A percentile compares a stretch with the other conserved stretches of the same genome.
These are phyloP conservation scores for Sporormia fimetaria DNA, from an alignment of 495 filamentous ascomycete species.

Conservation along the genomic window DNA sequence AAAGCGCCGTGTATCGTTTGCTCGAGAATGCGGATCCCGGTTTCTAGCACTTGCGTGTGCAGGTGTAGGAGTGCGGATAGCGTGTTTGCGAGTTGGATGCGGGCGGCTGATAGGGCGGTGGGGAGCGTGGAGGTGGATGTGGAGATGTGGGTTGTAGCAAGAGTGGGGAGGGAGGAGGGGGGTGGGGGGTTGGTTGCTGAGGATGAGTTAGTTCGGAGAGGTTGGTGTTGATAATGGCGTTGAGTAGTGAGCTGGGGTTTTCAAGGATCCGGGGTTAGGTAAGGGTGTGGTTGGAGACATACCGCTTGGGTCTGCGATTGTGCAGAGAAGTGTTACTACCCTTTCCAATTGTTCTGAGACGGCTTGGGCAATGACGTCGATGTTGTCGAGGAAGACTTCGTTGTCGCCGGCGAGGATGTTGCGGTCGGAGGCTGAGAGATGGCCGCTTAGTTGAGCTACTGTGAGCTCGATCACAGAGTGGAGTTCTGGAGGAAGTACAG, in stretches of 20 bases:
- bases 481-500: constrained; percentile 18
- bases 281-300: neutral
- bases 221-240: neutral
- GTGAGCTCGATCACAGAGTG: constrained; percentile 27
- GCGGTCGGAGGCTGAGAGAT: constrained; percentile 19
- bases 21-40: constrained; percentile 37
- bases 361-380: constrained; percentile 5
- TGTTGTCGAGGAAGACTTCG: constrained; percentile 23
- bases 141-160: constrained; percentile 3
- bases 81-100: constrained; percentile 18
- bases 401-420: constrained; percentile 26
- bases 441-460: constrained; percentile 18
- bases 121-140: constrained; percentile 3
- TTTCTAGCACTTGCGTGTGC: constrained; percentile 23
- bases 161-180: constrained; percentile 1
- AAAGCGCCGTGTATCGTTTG: constrained; percentile 55
- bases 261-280: neutral
- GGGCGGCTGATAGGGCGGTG: neutral
- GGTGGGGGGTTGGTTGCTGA: neutral
- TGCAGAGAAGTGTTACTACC: constrained; percentile 9
- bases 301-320: constrained; percentile 14
- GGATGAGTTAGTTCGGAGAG: neutral
- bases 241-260: too few species aligned
- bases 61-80: constrained; percentile 15
- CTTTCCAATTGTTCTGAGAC: constrained; percentile 12